Conservation (phyloP, 2,329 filamentous ascomycete species). For the Plenodomus lindquistii region DNA sequence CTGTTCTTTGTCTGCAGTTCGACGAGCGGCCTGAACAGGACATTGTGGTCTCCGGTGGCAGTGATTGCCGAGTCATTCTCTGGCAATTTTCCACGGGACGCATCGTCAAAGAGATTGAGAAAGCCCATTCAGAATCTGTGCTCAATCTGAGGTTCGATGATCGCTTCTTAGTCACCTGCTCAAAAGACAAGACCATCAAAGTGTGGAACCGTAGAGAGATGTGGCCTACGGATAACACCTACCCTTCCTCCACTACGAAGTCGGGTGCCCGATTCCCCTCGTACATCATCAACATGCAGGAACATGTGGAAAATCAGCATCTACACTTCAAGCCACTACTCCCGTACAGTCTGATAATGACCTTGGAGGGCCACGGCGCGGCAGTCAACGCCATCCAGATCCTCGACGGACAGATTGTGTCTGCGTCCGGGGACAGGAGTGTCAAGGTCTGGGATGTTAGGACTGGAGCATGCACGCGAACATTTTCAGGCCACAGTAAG, state of each 20-base stretch:
- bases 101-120: constrained; percentile 72
- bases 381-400: constrained; percentile 98
- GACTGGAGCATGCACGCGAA: constrained; percentile 73
- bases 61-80: constrained; percentile 85
- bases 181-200: constrained; percentile 96
- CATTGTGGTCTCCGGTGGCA: constrained; percentile 92
- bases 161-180: constrained; percentile 90
- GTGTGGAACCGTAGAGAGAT: constrained; percentile 78
- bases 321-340: constrained; percentile 60
- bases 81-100: constrained; percentile 94
- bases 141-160: constrained; percentile 92
- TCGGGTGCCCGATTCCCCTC: constrained; percentile 53
- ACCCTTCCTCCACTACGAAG: constrained; percentile 47
- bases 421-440: constrained; percentile 88
- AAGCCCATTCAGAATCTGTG: constrained; percentile 87
- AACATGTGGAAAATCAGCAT: constrained; percentile 40
- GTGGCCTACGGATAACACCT: constrained; percentile 44
- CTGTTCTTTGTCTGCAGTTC: constrained; percentile 93
- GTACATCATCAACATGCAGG: constrained; percentile 58
- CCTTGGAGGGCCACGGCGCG: constrained; percentile 80
- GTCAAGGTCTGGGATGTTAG: constrained; percentile 96
- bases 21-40: constrained; percentile 87
- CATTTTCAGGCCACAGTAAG: constrained; percentile 85
- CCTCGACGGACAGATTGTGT: constrained; percentile 81
- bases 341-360: constrained; percentile 77